These are phyloP conservation scores for Leishmania tropica DNA, from an alignment of 208 protist genomes.

Conservation along the genomic window DNA sequence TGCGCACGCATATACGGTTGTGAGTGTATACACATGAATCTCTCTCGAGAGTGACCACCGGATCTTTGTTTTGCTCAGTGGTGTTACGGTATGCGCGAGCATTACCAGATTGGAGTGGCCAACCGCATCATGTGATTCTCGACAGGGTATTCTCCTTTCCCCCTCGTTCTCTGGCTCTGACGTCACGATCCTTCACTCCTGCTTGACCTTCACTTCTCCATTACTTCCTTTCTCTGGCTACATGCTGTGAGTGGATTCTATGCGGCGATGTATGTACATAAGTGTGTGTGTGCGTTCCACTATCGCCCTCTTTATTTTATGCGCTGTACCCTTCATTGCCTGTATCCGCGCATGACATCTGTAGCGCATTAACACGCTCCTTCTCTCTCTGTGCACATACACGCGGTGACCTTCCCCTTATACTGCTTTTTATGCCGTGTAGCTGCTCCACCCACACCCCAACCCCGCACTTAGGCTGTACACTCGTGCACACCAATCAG, in stretches of 20 bases:
- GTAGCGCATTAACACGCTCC: background rate
- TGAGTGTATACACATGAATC: background rate
- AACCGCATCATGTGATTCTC: background rate
- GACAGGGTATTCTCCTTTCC: background rate
- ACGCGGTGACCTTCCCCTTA: background rate
- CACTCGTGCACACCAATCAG: background rate
- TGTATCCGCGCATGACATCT: background rate
- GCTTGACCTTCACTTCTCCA: conserved; percentile 9
- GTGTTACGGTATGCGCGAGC: no score
- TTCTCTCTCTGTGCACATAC: background rate
- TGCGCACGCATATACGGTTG: no score
- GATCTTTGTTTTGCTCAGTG: background rate
- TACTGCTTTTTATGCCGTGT: background rate
- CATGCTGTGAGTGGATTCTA: background rate
- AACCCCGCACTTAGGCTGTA: background rate
- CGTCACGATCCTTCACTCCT: background rate
- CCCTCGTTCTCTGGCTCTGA: background rate
- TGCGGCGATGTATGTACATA: background rate
- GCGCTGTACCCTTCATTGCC: background rate
- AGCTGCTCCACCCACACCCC: background rate
- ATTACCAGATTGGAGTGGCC: background rate
- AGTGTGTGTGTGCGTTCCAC: background rate
- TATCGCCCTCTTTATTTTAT: background rate
- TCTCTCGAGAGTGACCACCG: background rate
- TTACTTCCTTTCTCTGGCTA: conserved; percentile 4